Base-by-base conservation (phyloP, 179 eudicot genomes). In the Dionaea muscipula region DNA sequence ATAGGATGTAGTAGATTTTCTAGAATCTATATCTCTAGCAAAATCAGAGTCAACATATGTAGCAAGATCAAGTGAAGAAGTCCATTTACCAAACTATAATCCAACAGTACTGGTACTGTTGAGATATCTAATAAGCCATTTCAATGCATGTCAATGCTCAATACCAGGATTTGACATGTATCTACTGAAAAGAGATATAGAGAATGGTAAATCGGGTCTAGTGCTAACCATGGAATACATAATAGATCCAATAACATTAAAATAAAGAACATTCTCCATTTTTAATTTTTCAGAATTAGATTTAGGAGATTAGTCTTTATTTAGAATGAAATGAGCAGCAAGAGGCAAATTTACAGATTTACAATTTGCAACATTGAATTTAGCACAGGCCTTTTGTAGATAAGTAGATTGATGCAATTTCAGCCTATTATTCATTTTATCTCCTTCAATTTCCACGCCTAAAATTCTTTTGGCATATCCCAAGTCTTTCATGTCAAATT, bases 401-500 rank as follows among this genome's bases (percentile, higher is more conserved):
- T 54, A 54, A 0, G n/a, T n/a, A n/a, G 6, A 7, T 6, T 26
- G 33, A 6, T 54, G 9, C 15, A 26, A 7, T 13, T 15, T n/a
- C 7, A 54, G 0, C 10, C 20, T 36, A 14, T 26, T 0, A 10
- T 54, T 16, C 7, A n/a, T 14, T 47, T 15, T 35, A 26, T 54
- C 58, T 37, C 58, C 7, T 22, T 2, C 20, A 24, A 54, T 54
- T 15, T 35, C 17, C 26, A 54, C 35, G 14, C 44, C 46, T 7
- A 54, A 40, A 19, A 54, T 54, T 1, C 17, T 2, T 15, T 23
- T 20, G 0, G 20, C 45, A 1, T 35, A 17, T 18, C 45, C 27
- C 7, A 54, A 12, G 19, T 54, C 58, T 35, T 54, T 55, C 19
- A 55, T 55, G 5, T 55, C 48, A 39, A 55, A 39, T 14, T 55